Base-by-base conservation (phyloP, 1,139 yeast species). In the Geotrichum cucujoidarum region DNA sequence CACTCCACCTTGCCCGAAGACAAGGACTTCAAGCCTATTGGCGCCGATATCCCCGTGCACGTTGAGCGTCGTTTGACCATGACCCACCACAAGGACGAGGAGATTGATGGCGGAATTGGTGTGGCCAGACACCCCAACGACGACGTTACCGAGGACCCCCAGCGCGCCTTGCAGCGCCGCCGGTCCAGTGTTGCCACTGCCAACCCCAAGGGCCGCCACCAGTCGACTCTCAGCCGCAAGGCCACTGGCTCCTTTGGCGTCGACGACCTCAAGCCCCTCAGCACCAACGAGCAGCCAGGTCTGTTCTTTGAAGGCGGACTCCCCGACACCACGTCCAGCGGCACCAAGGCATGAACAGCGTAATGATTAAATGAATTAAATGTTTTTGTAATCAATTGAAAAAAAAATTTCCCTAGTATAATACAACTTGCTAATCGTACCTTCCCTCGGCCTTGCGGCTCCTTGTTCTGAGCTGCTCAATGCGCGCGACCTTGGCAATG, bases 381-480 rank as follows among this genome's bases (percentile, higher is more conserved):
- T 46, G 25, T 29, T 20, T 29, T 35, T 38, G 41, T 21, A 3
- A n/a, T 37, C 18, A 20, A 11, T 24, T 41, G n/a, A n/a, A n/a
- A n/a, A n/a, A n/a, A n/a, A n/a, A n/a, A n/a, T n/a, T n/a, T n/a
- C n/a, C n/a, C n/a, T n/a, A n/a, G n/a, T n/a, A n/a, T n/a, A n/a
- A n/a, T 17, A 6, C 5, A n/a, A 37, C 24, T 38, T 2, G 3
- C 22, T 35, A 38, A 31, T 42, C 51, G 13, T 10, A 14, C 25
- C 30, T 20, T 1, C 37, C 45, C 18, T 22, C 40, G 14, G 31
- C 43, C 11, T 25, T 41, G 17, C 49, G 40, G 20, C 16, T 52
- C 10, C 56, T 52, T 11, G 60, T 53, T 20, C 80, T 81, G 51
- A 75, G 59, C 13, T 54, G 54, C 33, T 66, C 69, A 31, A 76